These are phyloP conservation scores for Amanita thiersii DNA, from an alignment of 768 basidiomycete species.

Conservation along the genomic window DNA sequence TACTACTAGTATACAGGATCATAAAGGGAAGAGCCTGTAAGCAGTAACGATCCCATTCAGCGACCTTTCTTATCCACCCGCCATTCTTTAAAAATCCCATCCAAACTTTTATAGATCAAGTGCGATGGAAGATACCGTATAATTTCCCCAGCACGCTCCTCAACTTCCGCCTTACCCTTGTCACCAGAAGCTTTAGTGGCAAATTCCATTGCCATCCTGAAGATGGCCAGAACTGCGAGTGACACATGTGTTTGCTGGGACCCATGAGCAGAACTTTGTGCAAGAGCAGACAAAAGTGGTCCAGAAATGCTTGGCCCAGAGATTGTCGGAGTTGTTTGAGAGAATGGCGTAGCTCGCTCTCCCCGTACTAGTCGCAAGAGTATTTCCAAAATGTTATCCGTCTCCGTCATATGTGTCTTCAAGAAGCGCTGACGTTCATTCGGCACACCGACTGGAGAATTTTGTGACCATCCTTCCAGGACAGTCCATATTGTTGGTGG, in stretches of 20 bases:
- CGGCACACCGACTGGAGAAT: slow-evolving; percentile 67
- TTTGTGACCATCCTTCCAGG: slow-evolving; percentile 83
- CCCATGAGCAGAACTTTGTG: slow-evolving; percentile 72
- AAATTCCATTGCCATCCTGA: slow-evolving; percentile 76
- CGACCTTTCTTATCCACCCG: slow-evolving; percentile 74
- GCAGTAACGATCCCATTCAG: slow-evolving; percentile 18
- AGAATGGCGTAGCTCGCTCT: slow-evolving; percentile 69
- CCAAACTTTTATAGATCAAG: slow-evolving; percentile 83
- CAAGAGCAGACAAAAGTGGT: slow-evolving; percentile 60
- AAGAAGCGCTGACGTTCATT: slow-evolving; percentile 84
- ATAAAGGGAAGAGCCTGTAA: slow-evolving; percentile 6
- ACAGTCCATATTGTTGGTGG: slow-evolving; percentile 89
- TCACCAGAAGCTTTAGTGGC: slow-evolving; percentile 63
- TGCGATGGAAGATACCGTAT: slow-evolving; percentile 83
- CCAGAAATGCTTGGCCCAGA: slow-evolving; percentile 59
- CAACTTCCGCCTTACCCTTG: slow-evolving; percentile 63
- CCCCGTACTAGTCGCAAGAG: slow-evolving; percentile 87
- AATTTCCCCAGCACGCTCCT: slow-evolving; percentile 79
- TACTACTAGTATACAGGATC: not conserved
- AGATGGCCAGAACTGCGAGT: slow-evolving; percentile 87
- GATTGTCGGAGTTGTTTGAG: slow-evolving; percentile 52
- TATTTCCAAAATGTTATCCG: slow-evolving; percentile 89
- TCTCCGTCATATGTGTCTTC: slow-evolving; percentile 78
- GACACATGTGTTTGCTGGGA: slow-evolving; percentile 92
- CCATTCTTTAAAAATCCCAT: slow-evolving; percentile 94